phyloP scores from a whole-genome alignment of 2,329 filamentous ascomycete genomes.

The Diaporthe batatas region DNA sequence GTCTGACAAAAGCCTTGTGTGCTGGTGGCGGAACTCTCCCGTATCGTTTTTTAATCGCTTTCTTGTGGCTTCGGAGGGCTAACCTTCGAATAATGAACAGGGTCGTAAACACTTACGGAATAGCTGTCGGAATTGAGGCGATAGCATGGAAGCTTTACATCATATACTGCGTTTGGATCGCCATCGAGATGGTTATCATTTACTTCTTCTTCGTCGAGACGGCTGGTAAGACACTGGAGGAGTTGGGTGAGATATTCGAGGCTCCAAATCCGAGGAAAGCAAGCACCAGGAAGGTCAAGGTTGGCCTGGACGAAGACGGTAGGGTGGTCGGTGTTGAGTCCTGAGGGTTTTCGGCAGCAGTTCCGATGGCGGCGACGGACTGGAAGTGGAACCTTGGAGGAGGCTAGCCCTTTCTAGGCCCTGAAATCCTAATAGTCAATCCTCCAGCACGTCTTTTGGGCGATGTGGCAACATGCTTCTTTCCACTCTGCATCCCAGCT shows the following conservation, averaged over 20 bases:
- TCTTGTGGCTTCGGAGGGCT: neutral
- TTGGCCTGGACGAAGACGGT: slow-evolving; percentile 39
- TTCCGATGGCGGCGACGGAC: neutral
- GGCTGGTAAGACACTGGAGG: slow-evolving; percentile 50
- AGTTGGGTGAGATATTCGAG: slow-evolving; percentile 39
- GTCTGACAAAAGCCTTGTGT: neutral
- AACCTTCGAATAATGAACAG: neutral
- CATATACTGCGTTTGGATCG: slow-evolving; percentile 59
- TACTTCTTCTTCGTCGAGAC: slow-evolving; percentile 64
- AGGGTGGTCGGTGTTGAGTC: slow-evolving; percentile 37
- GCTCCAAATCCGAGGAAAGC: slow-evolving; percentile 37
- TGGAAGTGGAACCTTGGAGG: neutral
- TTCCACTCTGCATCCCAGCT: neutral
- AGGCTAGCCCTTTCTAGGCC: slow-evolving; percentile 5
- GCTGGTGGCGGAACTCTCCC: neutral
- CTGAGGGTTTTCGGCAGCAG: slow-evolving; percentile 14
- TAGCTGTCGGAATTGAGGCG: slow-evolving; percentile 58
- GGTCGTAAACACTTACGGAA: slow-evolving; percentile 59
- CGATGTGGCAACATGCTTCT: neutral
- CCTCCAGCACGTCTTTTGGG: neutral
- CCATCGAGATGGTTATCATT: slow-evolving; percentile 55
- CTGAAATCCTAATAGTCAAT: neutral
- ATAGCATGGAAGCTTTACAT: slow-evolving; percentile 67
- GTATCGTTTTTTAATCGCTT: neutral
- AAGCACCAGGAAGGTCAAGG: slow-evolving; percentile 39